These are phyloP conservation scores for Syzygium oleosum DNA, from an alignment of 345 rosid species.

Conservation along the genomic window DNA sequence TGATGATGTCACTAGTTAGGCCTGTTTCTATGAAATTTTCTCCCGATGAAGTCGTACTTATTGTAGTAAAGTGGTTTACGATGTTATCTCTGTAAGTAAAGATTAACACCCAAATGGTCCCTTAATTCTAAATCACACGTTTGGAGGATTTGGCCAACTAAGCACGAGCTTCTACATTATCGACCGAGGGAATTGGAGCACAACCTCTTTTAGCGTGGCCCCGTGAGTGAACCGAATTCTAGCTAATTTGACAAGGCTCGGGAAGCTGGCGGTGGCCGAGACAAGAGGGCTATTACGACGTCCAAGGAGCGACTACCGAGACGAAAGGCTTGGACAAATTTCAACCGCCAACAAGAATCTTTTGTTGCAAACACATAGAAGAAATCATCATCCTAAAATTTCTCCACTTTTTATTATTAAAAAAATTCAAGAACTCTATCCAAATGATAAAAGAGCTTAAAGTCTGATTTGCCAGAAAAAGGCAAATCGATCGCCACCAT, in stretches of 20 bases:
- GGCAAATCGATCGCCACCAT: no score
- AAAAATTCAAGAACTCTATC: no score
- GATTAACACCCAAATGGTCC: rapidly evolving
- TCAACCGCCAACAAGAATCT: rapidly evolving
- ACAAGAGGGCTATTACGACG: background rate
- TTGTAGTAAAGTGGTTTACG: rapidly evolving
- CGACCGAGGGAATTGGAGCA: rapidly evolving
- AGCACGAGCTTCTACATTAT: background rate
- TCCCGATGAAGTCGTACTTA: background rate
- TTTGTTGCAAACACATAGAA: background rate
- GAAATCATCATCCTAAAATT: background rate
- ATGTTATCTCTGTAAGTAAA: background rate
- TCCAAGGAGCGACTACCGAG: background rate
- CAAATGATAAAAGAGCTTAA: background rate
- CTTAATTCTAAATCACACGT: no score
- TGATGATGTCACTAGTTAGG: background rate
- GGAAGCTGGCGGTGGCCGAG: background rate
- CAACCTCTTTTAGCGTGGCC: background rate
- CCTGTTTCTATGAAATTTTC: background rate
- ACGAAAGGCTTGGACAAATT: background rate
- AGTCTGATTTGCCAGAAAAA: no score
- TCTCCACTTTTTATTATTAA: background rate
- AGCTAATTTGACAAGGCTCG: rapidly evolving
- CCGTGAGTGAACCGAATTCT: rapidly evolving
- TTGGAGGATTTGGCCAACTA: background rate